Percentiles rank a stretch among this genome's conserved stretches.
These are phyloP conservation scores for Neonectria magnoliae DNA, from an alignment of 2,329 filamentous ascomycete genomes.

Conservation along the genomic window DNA sequence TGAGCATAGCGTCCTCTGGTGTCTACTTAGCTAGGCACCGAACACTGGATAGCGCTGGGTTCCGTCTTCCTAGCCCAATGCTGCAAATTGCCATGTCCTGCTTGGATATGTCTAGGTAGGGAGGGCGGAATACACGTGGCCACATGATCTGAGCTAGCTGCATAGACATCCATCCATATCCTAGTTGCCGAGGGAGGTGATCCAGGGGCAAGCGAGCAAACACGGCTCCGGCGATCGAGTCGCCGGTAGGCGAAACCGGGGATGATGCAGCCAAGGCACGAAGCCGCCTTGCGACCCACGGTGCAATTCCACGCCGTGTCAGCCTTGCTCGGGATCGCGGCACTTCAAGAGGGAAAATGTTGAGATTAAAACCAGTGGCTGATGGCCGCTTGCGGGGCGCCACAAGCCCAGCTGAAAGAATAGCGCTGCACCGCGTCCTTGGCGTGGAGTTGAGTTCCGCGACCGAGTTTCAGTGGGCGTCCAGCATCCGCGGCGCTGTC, in stretches of 20 bases:
- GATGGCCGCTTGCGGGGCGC: slow-evolving; percentile 19
- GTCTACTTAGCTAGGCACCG: background rate
- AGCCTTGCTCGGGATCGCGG: slow-evolving; percentile 10
- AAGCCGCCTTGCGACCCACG: background rate
- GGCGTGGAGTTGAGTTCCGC: slow-evolving; percentile 18
- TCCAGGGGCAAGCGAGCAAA: slow-evolving; percentile 15
- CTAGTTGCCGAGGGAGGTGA: too few species aligned
- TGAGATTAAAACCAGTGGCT: slow-evolving; percentile 14
- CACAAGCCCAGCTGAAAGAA: slow-evolving; percentile 39
- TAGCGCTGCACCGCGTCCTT: slow-evolving; percentile 26
- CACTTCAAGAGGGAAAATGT: background rate
- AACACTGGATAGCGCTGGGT: slow-evolving; percentile 1
- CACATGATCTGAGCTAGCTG: background rate
- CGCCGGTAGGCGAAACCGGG: background rate
- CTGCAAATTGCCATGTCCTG: too few species aligned
- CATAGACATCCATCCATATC: too few species aligned
- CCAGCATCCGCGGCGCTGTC: slow-evolving; percentile 2
- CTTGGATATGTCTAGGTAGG: too few species aligned
- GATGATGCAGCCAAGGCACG: background rate
- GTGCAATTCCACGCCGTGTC: slow-evolving; percentile 1
- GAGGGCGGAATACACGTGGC: background rate
- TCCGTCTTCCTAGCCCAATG: background rate
- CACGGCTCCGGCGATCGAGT: background rate
- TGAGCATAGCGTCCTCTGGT: slow-evolving; percentile 10
- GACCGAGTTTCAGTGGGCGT: slow-evolving; percentile 8